These are phyloP conservation scores for Trebouxia sp. DNA, from an alignment of 139 green algal genomes.

Conservation along the genomic window DNA sequence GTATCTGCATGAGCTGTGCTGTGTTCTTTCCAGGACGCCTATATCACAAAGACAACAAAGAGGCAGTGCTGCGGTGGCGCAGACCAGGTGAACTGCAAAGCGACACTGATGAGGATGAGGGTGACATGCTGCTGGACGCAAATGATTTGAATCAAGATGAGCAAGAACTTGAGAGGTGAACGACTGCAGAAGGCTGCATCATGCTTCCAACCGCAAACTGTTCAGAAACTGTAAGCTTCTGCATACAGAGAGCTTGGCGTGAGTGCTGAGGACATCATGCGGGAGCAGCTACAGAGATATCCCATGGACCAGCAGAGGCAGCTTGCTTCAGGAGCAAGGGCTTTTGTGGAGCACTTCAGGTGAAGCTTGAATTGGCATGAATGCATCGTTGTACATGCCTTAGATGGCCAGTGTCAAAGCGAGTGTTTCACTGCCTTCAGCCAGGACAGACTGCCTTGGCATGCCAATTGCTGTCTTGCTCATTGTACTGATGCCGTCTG, in stretches of 20 bases:
- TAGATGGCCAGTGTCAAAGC: not conserved
- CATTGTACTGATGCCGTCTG: not conserved
- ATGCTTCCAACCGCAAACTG: not conserved
- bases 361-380: not conserved
- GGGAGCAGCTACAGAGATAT: not conserved
- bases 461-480: not conserved
- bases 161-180: not conserved
- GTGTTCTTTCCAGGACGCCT: not conserved
- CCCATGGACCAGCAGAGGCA: constrained; percentile 3
- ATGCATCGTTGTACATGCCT: not conserved
- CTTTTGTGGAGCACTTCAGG: constrained; percentile 23
- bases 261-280: constrained; percentile 11
- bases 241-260: not conserved
- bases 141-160: constrained; percentile 17
- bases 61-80: not conserved
- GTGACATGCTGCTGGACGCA: not conserved
- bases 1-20: not conserved
- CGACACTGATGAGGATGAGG: not conserved
- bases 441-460: not conserved
- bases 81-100: not conserved
- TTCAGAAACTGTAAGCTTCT: not conserved
- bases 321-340: not conserved
- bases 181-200: not conserved
- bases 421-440: not conserved
- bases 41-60: not conserved